Evolutionary conservation across 371 early-diverging fungal genomes (phyloP).

Genomic region (Mycotypha africana): DNA sequence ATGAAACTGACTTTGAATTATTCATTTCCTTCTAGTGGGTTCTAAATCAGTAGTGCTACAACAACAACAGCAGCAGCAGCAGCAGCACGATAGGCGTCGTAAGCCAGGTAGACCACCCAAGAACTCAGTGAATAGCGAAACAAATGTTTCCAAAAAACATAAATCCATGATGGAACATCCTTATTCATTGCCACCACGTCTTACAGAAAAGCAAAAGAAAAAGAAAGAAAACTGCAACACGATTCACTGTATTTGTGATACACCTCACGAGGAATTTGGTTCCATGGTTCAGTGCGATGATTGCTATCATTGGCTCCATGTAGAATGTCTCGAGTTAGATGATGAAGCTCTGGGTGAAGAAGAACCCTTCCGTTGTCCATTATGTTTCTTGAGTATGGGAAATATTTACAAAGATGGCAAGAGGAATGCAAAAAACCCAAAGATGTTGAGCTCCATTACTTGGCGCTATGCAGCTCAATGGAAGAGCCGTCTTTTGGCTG

Average conservation of each 20-base stretch:
- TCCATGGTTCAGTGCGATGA: slow-evolving; percentile 54
- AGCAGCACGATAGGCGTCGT: too few relatives aligned
- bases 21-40: not conserved
- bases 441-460: slow-evolving; percentile 13
- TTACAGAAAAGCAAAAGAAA: too few relatives aligned
- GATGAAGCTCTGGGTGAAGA: slow-evolving; percentile 36
- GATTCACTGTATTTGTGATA: slow-evolving; percentile 42
- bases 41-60: not conserved
- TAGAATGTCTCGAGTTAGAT: slow-evolving; percentile 41
- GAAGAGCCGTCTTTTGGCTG: slow-evolving; percentile 23
- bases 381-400: slow-evolving; percentile 21
- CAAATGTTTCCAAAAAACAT: too few relatives aligned
- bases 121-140: too few relatives aligned
- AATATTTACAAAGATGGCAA: not conserved
- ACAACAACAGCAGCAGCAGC: too few relatives aligned
- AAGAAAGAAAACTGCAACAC: slow-evolving; percentile 1
- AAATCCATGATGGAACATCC: too few relatives aligned
- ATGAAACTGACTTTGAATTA: not conserved
- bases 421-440: not conserved
- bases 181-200: too few relatives aligned
- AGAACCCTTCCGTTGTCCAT: slow-evolving; percentile 44
- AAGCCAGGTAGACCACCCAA: slow-evolving; percentile 16
- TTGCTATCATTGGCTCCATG: slow-evolving; percentile 49
- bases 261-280: slow-evolving; percentile 42
- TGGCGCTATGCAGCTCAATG: slow-evolving; percentile 33